Evolutionary conservation across 805 yeast genomes (phyloP), one percentile per base, ranked within the genome.

Genomic region (Suhomyces xylopsoci): DNA sequence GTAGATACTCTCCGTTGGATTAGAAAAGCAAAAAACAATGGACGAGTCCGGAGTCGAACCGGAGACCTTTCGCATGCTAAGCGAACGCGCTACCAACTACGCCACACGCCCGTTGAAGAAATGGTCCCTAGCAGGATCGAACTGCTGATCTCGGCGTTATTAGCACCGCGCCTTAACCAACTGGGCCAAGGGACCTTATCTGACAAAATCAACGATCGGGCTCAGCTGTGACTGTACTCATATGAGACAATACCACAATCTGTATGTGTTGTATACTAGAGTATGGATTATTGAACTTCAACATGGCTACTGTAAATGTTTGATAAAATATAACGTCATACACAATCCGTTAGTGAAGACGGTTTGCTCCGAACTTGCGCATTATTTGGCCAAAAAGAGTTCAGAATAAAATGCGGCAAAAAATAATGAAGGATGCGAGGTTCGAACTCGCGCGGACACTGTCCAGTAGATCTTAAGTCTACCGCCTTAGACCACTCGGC

Each of bases 81-180:
- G 87, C 82, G 84, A 81, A 81, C 87, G 87, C 87, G 87, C 87
- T 83, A 83, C 87, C 87, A 81, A 83, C 87, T 82, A 80, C 87
- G 87, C 87, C 88, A 82, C 85, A 82, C 84, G 86, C 87, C 86
- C 86, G 25, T 2, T 17, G 24, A 45, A 34, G 41, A 49, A 50
- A 44, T 57, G 59, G 59, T 64, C 68, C 68, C 68, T 64, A 62
- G 65, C 69, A 59, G 70, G 69, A 65, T 73, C 78, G 78, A 73
- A 73, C 78, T 69, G 78, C 77, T 72, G 78, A 73, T 73, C 78
- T 73, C 70, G 71, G 77, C 76, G 77, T 73, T 76, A 77, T 77
- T 77, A 77, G 81, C 80, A 77, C 81, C 77, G 76, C 80, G 81
- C 81, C 81, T 76, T 77, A 76, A 77, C 81, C 81, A 76, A 76